Percentiles rank a stretch among this genome's conserved stretches.
Conservation (phyloP, 805 yeast species). For the Candida nemodendra region DNA sequence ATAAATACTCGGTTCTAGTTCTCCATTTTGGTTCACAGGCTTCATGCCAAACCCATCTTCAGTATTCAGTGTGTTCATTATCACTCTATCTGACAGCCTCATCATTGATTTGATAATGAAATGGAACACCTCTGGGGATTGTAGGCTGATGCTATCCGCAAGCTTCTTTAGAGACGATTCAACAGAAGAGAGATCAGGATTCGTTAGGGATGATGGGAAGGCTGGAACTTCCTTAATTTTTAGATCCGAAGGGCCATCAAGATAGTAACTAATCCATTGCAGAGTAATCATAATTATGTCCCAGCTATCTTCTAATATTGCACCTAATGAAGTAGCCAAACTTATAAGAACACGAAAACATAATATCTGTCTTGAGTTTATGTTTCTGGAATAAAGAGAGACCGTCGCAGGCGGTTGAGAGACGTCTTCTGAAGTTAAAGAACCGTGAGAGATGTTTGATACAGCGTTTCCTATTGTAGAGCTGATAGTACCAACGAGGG, state of each 20-base stretch:
- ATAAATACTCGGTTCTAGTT: slow-evolving; percentile 44
- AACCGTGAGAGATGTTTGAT: slow-evolving; percentile 24
- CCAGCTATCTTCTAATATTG: slow-evolving; percentile 71
- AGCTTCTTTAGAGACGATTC: slow-evolving; percentile 59
- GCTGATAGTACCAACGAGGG: slow-evolving; percentile 51
- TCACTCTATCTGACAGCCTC: slow-evolving; percentile 37
- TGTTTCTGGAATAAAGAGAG: slow-evolving; percentile 38
- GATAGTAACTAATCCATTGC: slow-evolving; percentile 74
- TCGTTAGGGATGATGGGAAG: slow-evolving; percentile 39
- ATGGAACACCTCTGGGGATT: slow-evolving; percentile 48
- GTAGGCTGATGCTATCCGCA: slow-evolving; percentile 58
- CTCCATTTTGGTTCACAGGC: slow-evolving; percentile 21
- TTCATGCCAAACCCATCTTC: slow-evolving; percentile 12
- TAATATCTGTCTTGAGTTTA: slow-evolving; percentile 67
- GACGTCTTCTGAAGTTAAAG: slow-evolving; percentile 2
- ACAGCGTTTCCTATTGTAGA: slow-evolving; percentile 40
- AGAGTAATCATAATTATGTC: slow-evolving; percentile 54
- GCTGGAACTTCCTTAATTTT: slow-evolving; percentile 43
- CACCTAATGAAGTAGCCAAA: slow-evolving; percentile 79
- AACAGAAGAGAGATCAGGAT: slow-evolving; percentile 49
- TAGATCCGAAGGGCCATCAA: slow-evolving; percentile 57
- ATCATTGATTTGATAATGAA: slow-evolving; percentile 49
- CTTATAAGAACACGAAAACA: slow-evolving; percentile 78
- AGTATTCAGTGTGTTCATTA: slow-evolving; percentile 6
- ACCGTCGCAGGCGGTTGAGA: slow-evolving; percentile 5